A percentile compares a stretch with the other conserved stretches of the same genome.
Evolutionary conservation across 2,329 filamentous ascomycete genomes (phyloP).

Genomic region (Sporothrix curviconia): DNA sequence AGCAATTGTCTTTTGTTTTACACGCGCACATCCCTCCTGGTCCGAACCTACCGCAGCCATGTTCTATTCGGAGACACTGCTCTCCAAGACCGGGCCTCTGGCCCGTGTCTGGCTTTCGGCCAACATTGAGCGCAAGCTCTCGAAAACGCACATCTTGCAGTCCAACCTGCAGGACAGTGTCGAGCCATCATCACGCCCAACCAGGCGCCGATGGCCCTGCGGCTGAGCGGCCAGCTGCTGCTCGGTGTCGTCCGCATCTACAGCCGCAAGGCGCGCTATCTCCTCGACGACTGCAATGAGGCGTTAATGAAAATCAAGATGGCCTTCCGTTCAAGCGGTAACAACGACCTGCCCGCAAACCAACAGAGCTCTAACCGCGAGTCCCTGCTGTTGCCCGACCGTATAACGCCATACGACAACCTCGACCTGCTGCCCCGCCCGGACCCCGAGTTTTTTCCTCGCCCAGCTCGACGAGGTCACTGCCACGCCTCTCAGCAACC

Average conservation of each 20-base stretch:
- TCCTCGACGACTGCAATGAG: slow-evolving; percentile 96
- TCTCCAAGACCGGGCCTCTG: slow-evolving; percentile 94
- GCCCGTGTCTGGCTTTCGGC: slow-evolving; percentile 97
- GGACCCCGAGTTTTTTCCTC: slow-evolving; percentile 77
- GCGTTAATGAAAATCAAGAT: slow-evolving; percentile 97
- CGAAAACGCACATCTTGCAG: slow-evolving; percentile 91
- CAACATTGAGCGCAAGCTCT: slow-evolving; percentile 96
- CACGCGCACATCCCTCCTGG: background rate
- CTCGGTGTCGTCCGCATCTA: slow-evolving; percentile 97
- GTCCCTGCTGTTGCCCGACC: slow-evolving; percentile 82
- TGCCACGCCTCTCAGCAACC: slow-evolving; percentile 41
- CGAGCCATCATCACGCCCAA: slow-evolving; percentile 85
- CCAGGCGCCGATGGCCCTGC: slow-evolving; percentile 89
- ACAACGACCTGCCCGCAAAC: slow-evolving; percentile 87
- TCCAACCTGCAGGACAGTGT: slow-evolving; percentile 94
- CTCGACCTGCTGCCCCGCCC: slow-evolving; percentile 72
- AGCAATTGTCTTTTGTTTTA: background rate
- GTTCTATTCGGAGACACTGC: slow-evolving; percentile 95
- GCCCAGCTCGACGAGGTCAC: slow-evolving; percentile 63
- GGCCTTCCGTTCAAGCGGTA: slow-evolving; percentile 90
- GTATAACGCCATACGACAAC: slow-evolving; percentile 85
- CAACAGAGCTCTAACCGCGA: slow-evolving; percentile 76
- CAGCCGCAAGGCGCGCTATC: slow-evolving; percentile 90
- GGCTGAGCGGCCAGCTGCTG: slow-evolving; percentile 86
- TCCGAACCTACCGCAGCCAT: slow-evolving; percentile 42